Evolutionary conservation across 192 early-diverging fungal genomes (phyloP), one percentile per base, ranked within the genome.

Genomic region (Oehlia diaphana): DNA sequence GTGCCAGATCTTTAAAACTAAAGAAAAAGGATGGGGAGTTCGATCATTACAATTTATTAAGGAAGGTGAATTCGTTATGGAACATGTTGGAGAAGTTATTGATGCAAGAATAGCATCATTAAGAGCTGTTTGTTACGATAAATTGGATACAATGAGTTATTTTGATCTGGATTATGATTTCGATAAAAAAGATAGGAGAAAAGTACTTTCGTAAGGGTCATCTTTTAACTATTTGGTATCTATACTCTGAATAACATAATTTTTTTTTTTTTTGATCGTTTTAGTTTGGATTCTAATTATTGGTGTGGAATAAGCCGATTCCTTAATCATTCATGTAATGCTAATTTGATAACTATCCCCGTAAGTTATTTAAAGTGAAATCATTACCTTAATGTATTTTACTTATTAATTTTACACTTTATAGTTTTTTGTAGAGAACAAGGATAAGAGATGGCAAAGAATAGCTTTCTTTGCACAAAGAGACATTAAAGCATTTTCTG

Each of bases 111-210:
- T 58, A 16, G 37, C 74, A 28, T 21, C 19, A 21, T 19, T 62
- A 63, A 75, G 74, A 75, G 21, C 74, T 2, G 31, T 58, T 39
- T 75, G 50, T 33, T 75, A 75, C n/a, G 42, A 75, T 62, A 75
- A 63, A 62, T 75, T 75, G 37, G 19, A 75, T 62, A 58, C 35
- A 2, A 63, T 75, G 50, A 19, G 26, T 7, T 75, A 39, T 33
- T 75, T 75, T 75, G 74, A 75, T 63, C 39, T 75, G 12, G 74
- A 75, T 75, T 75, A 63, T 39, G 74, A 58, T 33, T 58, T 62
- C 33, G 58, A 62, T 58, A 75, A 62, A 16, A 39, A 75, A n/a
- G 61, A n/a, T 9, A 39, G 31, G 19, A 16, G 13, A 39, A 12
- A n/a, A 31, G 31, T 74, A 14, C 50, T 74, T 53, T 53, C 42